Base-by-base conservation (phyloP, 2,329 filamentous ascomycete species). In the Phialophora macrospora region DNA sequence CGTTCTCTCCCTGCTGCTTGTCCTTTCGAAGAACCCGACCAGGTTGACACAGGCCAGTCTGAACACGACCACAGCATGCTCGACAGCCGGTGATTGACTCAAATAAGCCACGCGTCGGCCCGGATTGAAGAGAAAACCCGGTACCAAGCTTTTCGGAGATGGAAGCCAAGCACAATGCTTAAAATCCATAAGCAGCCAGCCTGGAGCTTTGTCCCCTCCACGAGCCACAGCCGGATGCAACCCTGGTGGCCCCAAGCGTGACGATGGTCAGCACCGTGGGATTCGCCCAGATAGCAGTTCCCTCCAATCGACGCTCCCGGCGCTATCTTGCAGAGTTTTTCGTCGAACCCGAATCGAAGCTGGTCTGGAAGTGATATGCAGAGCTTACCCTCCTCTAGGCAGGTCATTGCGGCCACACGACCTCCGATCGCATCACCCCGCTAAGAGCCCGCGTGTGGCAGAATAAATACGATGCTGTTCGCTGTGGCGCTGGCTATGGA, bases 321-420 rank as follows among this genome's bases (percentile, higher is more conserved):
- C 30, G 30, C 51, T 62, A 55, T 55, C 49, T 52, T 30, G 41
- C 59, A 61, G 48, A 55, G 14, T 48, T 46, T 46, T 55, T 48
- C 26, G 20, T 30, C 17, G 28, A 52, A 24, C 32, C n/a, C 56
- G 41, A 49, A 59, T 49, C 41, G 56, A 60, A 60, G 46, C 26
- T n/a, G 44, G 46, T 52, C 58, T 60, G n/a, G 58, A 60, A 52
- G 28, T 52, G 58, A 54, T 60, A 51, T 26, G n/a, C 56, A 26
- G 11, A 48, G 11, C n/a, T 38, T 60, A 38, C 22, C 20, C 58
- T 17, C 12, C 28, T 38, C 24, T 32, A 32, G 59, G 49, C 59
- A 62, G 59, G 22, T 48, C 46, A 51, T 52, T 34, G 34, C 49
- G 58, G 48, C 20, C 58, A 38, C 58, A 54, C 48, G 48, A 52